Evolutionary conservation across 306 rosid genomes (phyloP).

Genomic region (Lathyrus sativus): DNA sequence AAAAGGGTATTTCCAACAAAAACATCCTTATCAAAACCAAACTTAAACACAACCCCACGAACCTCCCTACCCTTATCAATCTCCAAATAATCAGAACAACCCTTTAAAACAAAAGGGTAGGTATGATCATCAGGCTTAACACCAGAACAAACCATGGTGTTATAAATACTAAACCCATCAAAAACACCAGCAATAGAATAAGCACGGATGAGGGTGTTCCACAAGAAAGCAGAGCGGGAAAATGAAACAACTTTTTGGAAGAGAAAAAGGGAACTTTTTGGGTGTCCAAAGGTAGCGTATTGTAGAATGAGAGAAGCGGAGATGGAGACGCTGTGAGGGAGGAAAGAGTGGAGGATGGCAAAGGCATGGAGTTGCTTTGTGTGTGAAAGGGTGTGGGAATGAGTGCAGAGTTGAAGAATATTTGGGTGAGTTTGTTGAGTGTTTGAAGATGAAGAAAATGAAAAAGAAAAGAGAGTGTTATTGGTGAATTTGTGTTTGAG

Average conservation of each 20-base stretch:
- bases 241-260: constrained; percentile 47
- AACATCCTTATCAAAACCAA: constrained; percentile 72
- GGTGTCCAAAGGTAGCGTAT: constrained; percentile 60
- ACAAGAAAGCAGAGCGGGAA: constrained; percentile 68
- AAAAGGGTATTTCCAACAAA: too few relatives aligned
- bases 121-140: constrained; percentile 71
- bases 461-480: constrained; percentile 32
- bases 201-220: constrained; percentile 81
- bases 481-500: constrained; percentile 22
- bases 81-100: constrained; percentile 59
- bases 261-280: constrained; percentile 45
- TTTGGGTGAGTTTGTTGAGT: constrained; percentile 40
- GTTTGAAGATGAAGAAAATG: too few relatives aligned
- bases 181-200: constrained; percentile 51
- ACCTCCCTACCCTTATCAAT: constrained; percentile 69
- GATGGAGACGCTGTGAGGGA: constrained; percentile 69
- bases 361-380: constrained; percentile 75
- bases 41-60: constrained; percentile 67
- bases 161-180: constrained; percentile 60
- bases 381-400: constrained; percentile 54
- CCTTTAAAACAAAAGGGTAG: constrained; percentile 74
- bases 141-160: constrained; percentile 62
- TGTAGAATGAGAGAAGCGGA: constrained; percentile 73
- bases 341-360: constrained; percentile 55
- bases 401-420: constrained; percentile 54